These are phyloP conservation scores for Chloris gayana DNA, from an alignment of 176 grass and related monocot species.

Conservation along the genomic window DNA sequence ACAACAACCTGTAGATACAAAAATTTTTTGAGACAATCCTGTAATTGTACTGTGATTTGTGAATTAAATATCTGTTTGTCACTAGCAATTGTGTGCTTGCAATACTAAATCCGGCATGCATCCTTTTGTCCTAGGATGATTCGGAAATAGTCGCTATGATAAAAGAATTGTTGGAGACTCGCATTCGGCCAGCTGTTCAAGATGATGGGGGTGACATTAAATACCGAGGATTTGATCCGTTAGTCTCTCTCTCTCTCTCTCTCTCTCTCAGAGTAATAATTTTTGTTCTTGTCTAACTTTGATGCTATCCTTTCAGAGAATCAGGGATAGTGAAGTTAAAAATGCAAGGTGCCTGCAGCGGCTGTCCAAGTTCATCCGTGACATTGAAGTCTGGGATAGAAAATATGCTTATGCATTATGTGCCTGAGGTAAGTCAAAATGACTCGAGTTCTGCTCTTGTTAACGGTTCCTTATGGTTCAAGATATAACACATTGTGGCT, in stretches of 20 bases:
- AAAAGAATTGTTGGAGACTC: conserved; percentile 95
- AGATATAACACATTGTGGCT: conserved; percentile 70
- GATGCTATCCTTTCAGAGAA: conserved; percentile 60
- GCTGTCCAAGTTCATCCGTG: conserved; percentile 93
- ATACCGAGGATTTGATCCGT: conserved; percentile 90
- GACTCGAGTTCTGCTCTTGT: conserved; percentile 21
- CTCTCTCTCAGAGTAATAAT: background rate
- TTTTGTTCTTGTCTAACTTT: conserved; percentile 6
- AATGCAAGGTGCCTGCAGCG: conserved; percentile 99
- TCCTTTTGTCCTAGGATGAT: conserved; percentile 69
- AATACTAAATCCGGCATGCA: conserved; percentile 21
- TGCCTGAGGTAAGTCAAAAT: conserved; percentile 69
- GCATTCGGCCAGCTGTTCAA: conserved; percentile 93
- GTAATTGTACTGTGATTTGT: background rate
- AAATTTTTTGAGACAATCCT: background rate
- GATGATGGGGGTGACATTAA: conserved; percentile 99
- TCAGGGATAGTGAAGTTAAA: conserved; percentile 85
- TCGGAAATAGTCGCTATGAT: conserved; percentile 99
- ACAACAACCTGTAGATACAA: background rate
- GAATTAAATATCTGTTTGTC: conserved; percentile 5
- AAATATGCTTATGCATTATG: conserved; percentile 99
- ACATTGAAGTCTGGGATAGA: conserved; percentile 98
- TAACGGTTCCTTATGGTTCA: background rate
- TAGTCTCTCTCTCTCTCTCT: conserved; percentile 33
- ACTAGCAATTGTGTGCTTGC: conserved; percentile 14